Conservation (phyloP, 2,329 filamentous ascomycete genomes). For the Aspergillus aculeatinus region DNA sequence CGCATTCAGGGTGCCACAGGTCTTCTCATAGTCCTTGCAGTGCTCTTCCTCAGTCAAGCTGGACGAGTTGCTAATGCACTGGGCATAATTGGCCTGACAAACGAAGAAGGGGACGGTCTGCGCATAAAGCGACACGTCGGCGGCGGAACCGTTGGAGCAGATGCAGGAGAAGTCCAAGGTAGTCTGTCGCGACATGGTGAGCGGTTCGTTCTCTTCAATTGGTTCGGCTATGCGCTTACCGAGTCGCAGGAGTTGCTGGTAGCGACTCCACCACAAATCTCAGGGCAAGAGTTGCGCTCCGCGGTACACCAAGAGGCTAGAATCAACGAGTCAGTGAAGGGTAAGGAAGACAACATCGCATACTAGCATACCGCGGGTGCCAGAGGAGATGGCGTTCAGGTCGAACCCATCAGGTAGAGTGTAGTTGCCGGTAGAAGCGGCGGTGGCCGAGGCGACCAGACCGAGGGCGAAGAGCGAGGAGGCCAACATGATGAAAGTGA, state of each 20-base stretch:
- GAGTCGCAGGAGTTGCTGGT: conserved; percentile 55
- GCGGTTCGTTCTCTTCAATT: background rate
- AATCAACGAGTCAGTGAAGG: background rate
- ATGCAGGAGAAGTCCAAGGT: conserved; percentile 57
- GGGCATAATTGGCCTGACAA: conserved; percentile 54
- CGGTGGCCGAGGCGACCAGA: conserved; percentile 9
- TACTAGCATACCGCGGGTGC: conserved; percentile 5
- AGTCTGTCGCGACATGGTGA: conserved; percentile 32
- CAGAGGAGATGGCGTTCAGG: conserved; percentile 5
- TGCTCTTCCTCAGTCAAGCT: conserved; percentile 46
- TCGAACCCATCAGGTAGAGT: conserved; percentile 13
- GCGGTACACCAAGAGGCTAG: conserved; percentile 58
- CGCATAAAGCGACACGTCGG: conserved; percentile 57
- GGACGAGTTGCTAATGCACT: conserved; percentile 45
- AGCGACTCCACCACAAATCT: conserved; percentile 56
- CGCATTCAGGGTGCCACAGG: conserved; percentile 55
- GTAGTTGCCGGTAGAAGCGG: conserved; percentile 9
- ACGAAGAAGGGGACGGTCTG: conserved; percentile 61
- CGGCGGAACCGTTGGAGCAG: conserved; percentile 56
- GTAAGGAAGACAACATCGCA: background rate
- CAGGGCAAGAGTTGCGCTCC: conserved; percentile 59
- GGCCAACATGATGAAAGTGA: conserved; percentile 5
- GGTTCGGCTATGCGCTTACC: conserved; percentile 46
- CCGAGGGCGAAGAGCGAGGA: conserved; percentile 9
- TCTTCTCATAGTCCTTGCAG: conserved; percentile 47